Evolutionary conservation across 1,284 basidiomycete genomes (phyloP), one percentile per base, ranked within the genome.

Genomic region (Cerrena zonata): DNA sequence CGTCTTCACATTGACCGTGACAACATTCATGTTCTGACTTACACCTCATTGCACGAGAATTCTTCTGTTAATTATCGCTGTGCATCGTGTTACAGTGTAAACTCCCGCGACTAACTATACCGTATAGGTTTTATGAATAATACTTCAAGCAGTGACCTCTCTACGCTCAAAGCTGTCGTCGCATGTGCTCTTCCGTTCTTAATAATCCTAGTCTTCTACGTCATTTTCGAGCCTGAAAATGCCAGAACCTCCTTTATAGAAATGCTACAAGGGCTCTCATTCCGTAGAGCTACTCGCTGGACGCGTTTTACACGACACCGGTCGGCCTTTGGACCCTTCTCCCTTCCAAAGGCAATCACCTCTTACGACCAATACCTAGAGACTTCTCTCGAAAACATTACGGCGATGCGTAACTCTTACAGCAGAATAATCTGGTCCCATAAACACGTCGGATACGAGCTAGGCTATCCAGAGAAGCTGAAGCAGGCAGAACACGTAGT

Each of bases 381-480:
- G 13, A 52, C 61, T n/a, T 58, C 63, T 1, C 45, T 50, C 11
- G 34, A 34, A 15, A 63, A 66, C 48, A 52, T 65, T 13, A 39
- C 48, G 15, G 39, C 53, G 11, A 66, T 65, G 64, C 58, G 57
- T 25, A 44, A 36, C 21, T 62, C 65, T 10, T 66, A 66, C 51
- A 50, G 27, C 4, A 53, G 53, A 36, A 56, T 66, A 45, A 53
- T 55, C 2, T 56, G 62, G 39, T 52, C 52, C 1, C 62, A 64
- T 57, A 78, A 74, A 57, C 71, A 73, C 15, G 59, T 82, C 2
- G 80, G 74, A 1, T 72, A 72, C 58, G 69, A 69, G 19, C 67
- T 84, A 30, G 78, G 77, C 0, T 86, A 84, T 60, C 63, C 72
- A 3, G 61, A 59, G 18, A 82, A 82, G 59, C 66, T 80, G 1